Conservation (phyloP, 345 rosid genomes). For the Acer negundo region DNA sequence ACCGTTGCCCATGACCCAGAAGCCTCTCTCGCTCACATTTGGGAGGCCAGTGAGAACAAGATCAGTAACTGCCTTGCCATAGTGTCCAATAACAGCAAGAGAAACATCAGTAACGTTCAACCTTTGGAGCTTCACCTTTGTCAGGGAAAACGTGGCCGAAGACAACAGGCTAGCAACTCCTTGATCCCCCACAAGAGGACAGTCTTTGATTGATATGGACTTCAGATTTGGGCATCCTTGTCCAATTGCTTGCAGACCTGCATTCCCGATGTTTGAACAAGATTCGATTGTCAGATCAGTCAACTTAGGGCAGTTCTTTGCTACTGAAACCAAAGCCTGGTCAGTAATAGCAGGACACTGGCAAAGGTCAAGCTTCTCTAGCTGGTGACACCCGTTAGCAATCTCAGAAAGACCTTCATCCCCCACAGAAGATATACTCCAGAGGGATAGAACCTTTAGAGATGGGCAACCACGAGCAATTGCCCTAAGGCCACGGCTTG, state of each 20-base stretch:
- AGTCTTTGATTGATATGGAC: conserved; percentile 70
- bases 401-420: conserved; percentile 76
- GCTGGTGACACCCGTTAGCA: conserved; percentile 66
- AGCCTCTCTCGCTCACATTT: conserved; percentile 76
- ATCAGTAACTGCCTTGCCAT: conserved; percentile 72
- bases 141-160: conserved; percentile 44
- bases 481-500: conserved; percentile 68
- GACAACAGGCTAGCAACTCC: conserved; percentile 71
- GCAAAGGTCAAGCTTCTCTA: conserved; percentile 81
- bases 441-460: conserved; percentile 68
- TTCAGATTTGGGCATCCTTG: conserved; percentile 60
- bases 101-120: conserved; percentile 79
- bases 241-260: conserved; percentile 71
- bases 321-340: conserved; percentile 62
- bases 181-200: conserved; percentile 85
- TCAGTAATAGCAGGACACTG: conserved; percentile 66
- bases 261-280: conserved; percentile 77
- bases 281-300: conserved; percentile 70
- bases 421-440: conserved; percentile 62
- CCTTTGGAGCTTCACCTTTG: conserved; percentile 74
- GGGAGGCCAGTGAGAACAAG: conserved; percentile 63
- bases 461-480: conserved; percentile 82
- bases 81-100: conserved; percentile 85
- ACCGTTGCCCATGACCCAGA: conserved; percentile 98
- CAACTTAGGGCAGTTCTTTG: conserved; percentile 73